Base-by-base conservation (phyloP, 1,284 basidiomycete species). In the Sporisorium iseilematis-ciliati region DNA sequence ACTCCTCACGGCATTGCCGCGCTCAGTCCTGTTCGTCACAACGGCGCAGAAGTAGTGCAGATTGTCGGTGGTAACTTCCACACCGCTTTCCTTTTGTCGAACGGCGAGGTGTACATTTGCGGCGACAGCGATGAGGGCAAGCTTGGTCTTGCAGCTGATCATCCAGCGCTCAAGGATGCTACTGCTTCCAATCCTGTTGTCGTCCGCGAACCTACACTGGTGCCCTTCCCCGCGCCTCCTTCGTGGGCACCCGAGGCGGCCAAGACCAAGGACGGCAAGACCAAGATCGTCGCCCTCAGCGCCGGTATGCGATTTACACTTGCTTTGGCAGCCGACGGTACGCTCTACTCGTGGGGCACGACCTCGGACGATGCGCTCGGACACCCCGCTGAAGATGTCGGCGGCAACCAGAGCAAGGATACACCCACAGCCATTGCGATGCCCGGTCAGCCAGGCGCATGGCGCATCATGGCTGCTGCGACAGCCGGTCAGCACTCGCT, bases 271-370 rank as follows among this genome's bases (percentile, higher is more conserved):
- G 80, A 68, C 4, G 80, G 82, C 26, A 81, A 84, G 48, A 92
- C 94, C 82, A 90, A 90, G 6, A 90, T 95, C 73, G 88, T 91
- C 18, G 89, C 90, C 58, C 89, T 97, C 75, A 90, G 91, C 3
- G 90, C 89, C 11, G 95, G 94, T 2, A 90, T 90, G 41, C 90
- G 93, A 78, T 92, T 93, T 85, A 94, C 92, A 78, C 89, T 95
- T 68, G 94, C 92, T 4, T 89, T 95, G 51, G 92, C 92, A 18
- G 86, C 87, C 59, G 90, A 89, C 46, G 94, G 94, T 12, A 91
- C 92, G 29, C 87, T 93, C 69, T 95, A 93, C 83, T 88, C 91
- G 42, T 96, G 94, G 94, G 94, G 94, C 51, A 90, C 92, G 73
- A 93, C 93, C 21, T 89, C 90, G 25, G 72, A 78, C 60, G 85